phyloP scores from a whole-genome alignment of 2,329 filamentous ascomycete genomes.

The Botryotinia globosa region DNA sequence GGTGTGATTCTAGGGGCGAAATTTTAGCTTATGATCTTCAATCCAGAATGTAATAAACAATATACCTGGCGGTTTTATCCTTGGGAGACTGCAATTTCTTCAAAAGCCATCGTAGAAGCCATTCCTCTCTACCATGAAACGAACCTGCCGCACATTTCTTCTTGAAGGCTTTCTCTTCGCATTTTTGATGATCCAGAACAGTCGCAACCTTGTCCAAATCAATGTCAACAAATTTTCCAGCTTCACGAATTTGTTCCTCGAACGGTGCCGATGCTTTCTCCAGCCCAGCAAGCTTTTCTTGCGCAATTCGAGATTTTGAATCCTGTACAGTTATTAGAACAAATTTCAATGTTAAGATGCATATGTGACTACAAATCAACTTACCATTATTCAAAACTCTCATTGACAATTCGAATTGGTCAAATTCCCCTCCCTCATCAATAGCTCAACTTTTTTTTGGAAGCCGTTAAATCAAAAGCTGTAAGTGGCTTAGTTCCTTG shows the following conservation, averaged over 20 bases:
- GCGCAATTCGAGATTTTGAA: slow-evolving; percentile 36
- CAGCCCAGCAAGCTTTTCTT: slow-evolving; percentile 36
- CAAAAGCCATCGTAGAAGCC: slow-evolving; percentile 64
- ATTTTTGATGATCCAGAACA: slow-evolving; percentile 10
- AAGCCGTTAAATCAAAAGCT: background rate
- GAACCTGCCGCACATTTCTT: slow-evolving; percentile 14
- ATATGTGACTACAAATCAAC: background rate
- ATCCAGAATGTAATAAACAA: background rate
- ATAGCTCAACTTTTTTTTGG: slow-evolving; percentile 16
- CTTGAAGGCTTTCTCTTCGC: slow-evolving; percentile 5
- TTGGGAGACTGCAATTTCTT: slow-evolving; percentile 51
- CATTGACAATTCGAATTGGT: background rate
- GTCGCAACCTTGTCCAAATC: slow-evolving; percentile 30
- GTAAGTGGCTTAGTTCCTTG: background rate
- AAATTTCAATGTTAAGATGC: background rate
- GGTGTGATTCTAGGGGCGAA: slow-evolving; percentile 25
- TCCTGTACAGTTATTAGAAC: slow-evolving; percentile 24
- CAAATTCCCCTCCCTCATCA: slow-evolving; percentile 1
- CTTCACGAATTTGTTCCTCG: slow-evolving; percentile 38
- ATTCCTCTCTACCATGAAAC: slow-evolving; percentile 54
- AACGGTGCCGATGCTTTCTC: slow-evolving; percentile 39
- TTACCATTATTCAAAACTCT: slow-evolving; percentile 5
- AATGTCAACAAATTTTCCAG: slow-evolving; percentile 37
- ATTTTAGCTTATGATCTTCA: background rate
- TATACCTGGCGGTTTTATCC: slow-evolving; percentile 37